phyloP scores from a whole-genome alignment of 78 protist genomes.

The Protostelium mycophagum region DNA sequence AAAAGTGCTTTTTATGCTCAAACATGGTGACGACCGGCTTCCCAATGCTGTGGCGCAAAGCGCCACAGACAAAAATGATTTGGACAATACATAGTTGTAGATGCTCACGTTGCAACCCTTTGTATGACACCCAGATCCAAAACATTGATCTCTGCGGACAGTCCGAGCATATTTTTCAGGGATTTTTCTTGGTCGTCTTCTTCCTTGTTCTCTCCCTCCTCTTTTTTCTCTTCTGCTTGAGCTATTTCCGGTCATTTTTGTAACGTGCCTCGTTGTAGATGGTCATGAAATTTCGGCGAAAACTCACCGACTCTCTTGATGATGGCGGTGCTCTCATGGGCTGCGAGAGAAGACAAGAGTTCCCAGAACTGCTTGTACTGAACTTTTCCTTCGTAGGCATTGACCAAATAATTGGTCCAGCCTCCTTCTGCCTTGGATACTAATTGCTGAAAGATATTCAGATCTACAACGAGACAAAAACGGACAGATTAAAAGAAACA shows the following conservation, averaged over 20 bases:
- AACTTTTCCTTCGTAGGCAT: neutral
- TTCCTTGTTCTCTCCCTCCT: neutral
- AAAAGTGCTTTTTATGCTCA: too few relatives aligned
- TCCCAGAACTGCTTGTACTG: neutral
- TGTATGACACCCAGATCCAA: neutral
- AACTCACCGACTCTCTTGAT: neutral
- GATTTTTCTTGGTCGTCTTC: neutral
- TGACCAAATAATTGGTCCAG: neutral
- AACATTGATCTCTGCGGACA: neutral
- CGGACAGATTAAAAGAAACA: neutral
- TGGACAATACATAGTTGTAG: too few relatives aligned
- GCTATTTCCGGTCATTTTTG: too few relatives aligned
- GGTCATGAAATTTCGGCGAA: neutral
- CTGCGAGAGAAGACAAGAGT: neutral
- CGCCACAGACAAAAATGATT: too few relatives aligned
- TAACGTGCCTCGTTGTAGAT: neutral
- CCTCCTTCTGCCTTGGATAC: neutral
- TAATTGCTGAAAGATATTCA: neutral
- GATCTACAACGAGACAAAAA: too few relatives aligned
- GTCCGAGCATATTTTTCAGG: neutral
- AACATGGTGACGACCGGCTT: too few relatives aligned
- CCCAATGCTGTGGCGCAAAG: too few relatives aligned
- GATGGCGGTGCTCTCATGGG: neutral
- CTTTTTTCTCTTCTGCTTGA: neutral
- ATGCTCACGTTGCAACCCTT: neutral